phyloP scores from a whole-genome alignment of 352 stramenopile genomes.

The Pythium sp. region DNA sequence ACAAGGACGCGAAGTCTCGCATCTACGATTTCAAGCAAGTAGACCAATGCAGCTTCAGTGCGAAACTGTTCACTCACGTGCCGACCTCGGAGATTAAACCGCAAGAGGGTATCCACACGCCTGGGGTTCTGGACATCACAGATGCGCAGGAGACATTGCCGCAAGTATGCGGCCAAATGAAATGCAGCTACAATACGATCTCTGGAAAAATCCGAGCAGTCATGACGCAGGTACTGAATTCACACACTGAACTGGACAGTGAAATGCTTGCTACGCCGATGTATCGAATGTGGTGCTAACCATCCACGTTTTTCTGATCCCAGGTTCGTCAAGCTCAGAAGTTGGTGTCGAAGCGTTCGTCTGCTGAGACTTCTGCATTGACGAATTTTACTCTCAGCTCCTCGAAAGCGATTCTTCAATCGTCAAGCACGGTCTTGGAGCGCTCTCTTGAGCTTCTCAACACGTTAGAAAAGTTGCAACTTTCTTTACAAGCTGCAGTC shows the following conservation, averaged over 20 bases:
- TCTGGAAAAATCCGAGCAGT: constrained; percentile 43
- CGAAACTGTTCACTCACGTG: constrained; percentile 49
- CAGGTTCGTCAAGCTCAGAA: constrained; percentile 24
- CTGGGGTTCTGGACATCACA: constrained; percentile 66
- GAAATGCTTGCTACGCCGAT: background rate
- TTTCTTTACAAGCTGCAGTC: constrained; percentile 18
- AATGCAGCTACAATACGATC: constrained; percentile 59
- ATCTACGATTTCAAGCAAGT: constrained; percentile 56
- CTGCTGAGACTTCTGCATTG: constrained; percentile 30
- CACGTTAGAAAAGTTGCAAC: constrained; percentile 44
- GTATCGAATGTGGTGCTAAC: background rate
- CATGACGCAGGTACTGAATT: constrained; percentile 39
- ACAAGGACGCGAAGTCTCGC: constrained; percentile 32
- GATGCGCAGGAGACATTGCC: constrained; percentile 48
- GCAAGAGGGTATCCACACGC: constrained; percentile 54
- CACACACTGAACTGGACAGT: background rate
- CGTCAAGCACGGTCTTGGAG: constrained; percentile 51
- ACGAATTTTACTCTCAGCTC: constrained; percentile 51
- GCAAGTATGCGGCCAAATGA: constrained; percentile 69
- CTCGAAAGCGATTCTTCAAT: constrained; percentile 53
- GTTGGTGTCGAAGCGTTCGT: constrained; percentile 20
- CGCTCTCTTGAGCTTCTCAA: constrained; percentile 54
- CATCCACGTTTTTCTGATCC: background rate
- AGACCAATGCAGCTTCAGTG: constrained; percentile 54
- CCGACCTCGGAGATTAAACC: constrained; percentile 36